Evolutionary conservation across 140 eudicot genomes (phyloP).

Genomic region (Bidens hawaiensis): DNA sequence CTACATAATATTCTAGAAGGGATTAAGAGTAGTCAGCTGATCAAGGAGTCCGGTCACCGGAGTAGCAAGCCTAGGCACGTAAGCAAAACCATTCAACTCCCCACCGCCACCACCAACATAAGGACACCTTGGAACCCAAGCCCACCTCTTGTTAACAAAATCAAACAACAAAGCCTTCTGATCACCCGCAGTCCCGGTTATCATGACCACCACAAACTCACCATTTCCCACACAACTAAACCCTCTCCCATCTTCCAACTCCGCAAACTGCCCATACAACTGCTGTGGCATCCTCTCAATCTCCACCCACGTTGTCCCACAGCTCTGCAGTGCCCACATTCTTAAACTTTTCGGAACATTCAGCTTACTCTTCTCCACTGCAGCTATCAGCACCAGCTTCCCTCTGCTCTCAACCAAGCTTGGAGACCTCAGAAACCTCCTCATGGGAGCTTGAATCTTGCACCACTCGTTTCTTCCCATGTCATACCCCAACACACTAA

Average conservation of each 20-base stretch:
- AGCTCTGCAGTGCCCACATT: constrained; percentile 64
- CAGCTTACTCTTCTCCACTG: constrained; percentile 89
- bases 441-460: constrained; percentile 91
- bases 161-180: constrained; percentile 72
- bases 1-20: constrained; percentile 23
- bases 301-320: constrained; percentile 81
- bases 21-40: constrained; percentile 48
- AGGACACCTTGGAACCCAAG: constrained; percentile 80
- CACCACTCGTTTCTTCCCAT: constrained; percentile 42
- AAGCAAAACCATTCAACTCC: constrained; percentile 75
- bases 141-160: constrained; percentile 65
- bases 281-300: constrained; percentile 93
- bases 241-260: constrained; percentile 69
- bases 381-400: constrained; percentile 61
- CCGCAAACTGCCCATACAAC: constrained; percentile 64
- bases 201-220: constrained; percentile 57
- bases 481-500: constrained; percentile 67
- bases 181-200: constrained; percentile 39
- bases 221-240: constrained; percentile 82
- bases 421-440: constrained; percentile 80
- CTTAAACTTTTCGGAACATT: constrained; percentile 76
- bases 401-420: constrained; percentile 63
- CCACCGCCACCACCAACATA: constrained; percentile 25
- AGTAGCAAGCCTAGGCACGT: constrained; percentile 71
- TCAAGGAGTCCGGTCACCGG: constrained; percentile 81